A percentile compares a stretch with the other conserved stretches of the same genome.
Evolutionary conservation across 164 flowering plant species (phyloP).

Genomic region (Vitis rupestris): DNA sequence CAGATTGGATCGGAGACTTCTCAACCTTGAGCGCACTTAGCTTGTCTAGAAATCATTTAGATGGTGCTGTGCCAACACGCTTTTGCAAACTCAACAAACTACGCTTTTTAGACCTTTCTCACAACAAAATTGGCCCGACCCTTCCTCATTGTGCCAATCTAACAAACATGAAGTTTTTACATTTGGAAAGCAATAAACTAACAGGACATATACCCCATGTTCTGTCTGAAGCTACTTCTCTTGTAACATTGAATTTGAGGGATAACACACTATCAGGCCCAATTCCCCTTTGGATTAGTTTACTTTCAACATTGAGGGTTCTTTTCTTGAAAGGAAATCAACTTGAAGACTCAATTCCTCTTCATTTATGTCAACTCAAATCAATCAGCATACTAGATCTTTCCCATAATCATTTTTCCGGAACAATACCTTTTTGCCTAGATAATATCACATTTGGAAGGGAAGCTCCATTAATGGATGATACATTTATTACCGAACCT

Average conservation of each 20-base stretch:
- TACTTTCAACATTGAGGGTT: neutral
- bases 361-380: neutral
- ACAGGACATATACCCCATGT: neutral
- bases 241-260: constrained; percentile 2
- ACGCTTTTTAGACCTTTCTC: neutral
- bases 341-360: neutral
- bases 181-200: neutral
- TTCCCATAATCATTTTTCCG: constrained; percentile 10
- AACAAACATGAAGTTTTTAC: neutral
- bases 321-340: neutral
- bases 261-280: neutral
- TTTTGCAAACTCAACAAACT: neutral
- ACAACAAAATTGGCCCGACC: neutral
- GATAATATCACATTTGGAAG: neutral
- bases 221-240: neutral
- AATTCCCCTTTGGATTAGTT: neutral
- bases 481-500: neutral
- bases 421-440: constrained; percentile 17
- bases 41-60: neutral
- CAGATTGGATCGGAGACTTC: constrained; percentile 9
- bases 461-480: neutral
- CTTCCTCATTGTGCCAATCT: neutral
- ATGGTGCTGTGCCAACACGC: neutral
- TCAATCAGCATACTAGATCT: neutral
- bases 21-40: neutral